Base-by-base conservation (phyloP, 257 asterid species). In the Petrea volubilis region DNA sequence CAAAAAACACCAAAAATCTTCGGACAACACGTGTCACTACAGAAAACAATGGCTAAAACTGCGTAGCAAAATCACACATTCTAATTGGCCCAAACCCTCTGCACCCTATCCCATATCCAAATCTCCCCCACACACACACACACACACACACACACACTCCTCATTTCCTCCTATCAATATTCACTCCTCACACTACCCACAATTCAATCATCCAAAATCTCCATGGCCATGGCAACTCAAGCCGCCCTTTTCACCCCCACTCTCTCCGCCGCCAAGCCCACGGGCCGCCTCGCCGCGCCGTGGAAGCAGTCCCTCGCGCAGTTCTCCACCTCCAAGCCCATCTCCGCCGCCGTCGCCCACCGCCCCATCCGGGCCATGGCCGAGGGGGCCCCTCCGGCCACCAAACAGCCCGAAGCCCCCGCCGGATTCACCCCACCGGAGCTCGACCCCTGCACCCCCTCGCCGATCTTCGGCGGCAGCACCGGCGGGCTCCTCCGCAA, bases 391-490 rank as follows among this genome's bases (percentile, higher is more conserved):
- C 49, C 82, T 2, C 82, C 74, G 8, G 40, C 71, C 9, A 28
- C 52, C 0, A 74, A 66, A 2, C 57, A 67, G 14, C 52, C 73
- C 2, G 87, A 79, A 17, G 94, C 97, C 10, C 96, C 98, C 1
- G 96, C 72, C 0, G 98, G 96, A 0, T 94, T 91, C 87, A 87
- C 96, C 77, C 96, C 96, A 20, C 98, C 98, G 15, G 75, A 80
- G 62, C 83, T 91, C 21, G 96, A 93, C 80, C 98, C 98, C 33
- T 87, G 76, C 88, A 93, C 96, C 67, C 98, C 97, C 2, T 87
- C 96, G 1, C 97, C 98, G 8, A 93, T 93, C 90, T 93, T 93
- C 78, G 97, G 86, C 6, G 98, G 98, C 29, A 86, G 95, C 88
- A 93, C 98, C 7, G 97, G 98, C 18, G 97, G 98, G 4, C 90